These are phyloP conservation scores for Exserohilum turcica DNA, from an alignment of 2,329 filamentous ascomycete species.

Conservation along the genomic window DNA sequence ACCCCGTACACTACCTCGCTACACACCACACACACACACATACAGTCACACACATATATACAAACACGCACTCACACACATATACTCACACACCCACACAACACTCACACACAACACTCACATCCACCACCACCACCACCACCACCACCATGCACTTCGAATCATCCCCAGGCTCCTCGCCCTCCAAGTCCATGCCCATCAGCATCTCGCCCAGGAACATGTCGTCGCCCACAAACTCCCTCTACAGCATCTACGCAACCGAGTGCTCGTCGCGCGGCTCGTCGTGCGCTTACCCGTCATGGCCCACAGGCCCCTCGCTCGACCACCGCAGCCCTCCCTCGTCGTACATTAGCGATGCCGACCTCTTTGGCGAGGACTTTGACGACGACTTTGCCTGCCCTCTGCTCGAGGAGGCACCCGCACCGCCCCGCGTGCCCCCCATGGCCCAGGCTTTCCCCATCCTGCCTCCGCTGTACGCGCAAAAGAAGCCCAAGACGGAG, in stretches of 20 bases:
- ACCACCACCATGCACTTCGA: slow-evolving; percentile 44
- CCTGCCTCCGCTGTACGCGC: slow-evolving; percentile 47
- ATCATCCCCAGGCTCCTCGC: slow-evolving; percentile 43
- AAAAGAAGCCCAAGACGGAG: slow-evolving; percentile 49
- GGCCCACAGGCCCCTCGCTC: slow-evolving; percentile 47
- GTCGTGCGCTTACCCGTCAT: slow-evolving; percentile 49
- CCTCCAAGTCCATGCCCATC: slow-evolving; percentile 48
- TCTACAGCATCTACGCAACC: slow-evolving; percentile 45
- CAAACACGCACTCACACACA: background rate
- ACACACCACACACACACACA: background rate
- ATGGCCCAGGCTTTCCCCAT: slow-evolving; percentile 46
- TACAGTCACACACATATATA: background rate
- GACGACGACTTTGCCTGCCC: slow-evolving; percentile 40
- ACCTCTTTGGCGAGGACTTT: slow-evolving; percentile 49
- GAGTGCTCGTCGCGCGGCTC: slow-evolving; percentile 40
- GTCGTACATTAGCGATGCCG: slow-evolving; percentile 50
- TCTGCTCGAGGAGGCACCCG: slow-evolving; percentile 48
- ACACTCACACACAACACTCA: background rate
- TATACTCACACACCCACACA: background rate
- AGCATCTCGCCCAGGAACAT: slow-evolving; percentile 43
- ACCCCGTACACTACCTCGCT: slow-evolving; percentile 25
- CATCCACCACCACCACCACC: too few species aligned
- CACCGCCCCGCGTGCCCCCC: slow-evolving; percentile 46
- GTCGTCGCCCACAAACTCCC: slow-evolving; percentile 43
- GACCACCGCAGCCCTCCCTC: slow-evolving; percentile 45